Conservation (phyloP, 148 eudicot genomes). For the Talinum fruticosum region DNA sequence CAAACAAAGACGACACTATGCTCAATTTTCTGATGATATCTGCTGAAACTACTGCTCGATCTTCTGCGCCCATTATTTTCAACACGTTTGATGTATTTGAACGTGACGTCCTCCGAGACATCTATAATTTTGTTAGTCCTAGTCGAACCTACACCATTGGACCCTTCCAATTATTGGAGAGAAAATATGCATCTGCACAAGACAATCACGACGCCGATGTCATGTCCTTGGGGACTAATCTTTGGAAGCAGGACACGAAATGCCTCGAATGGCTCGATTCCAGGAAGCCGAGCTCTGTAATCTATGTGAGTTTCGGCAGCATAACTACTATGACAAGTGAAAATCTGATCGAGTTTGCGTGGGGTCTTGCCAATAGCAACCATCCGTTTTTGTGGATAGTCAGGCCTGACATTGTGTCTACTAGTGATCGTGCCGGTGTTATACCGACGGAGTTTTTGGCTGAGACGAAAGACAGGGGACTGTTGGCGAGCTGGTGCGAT, state of each 20-base stretch:
- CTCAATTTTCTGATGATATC: not conserved
- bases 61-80: not conserved
- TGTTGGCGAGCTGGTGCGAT: constrained; percentile 26
- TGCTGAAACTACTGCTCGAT: not conserved
- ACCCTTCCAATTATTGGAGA: constrained; percentile 9
- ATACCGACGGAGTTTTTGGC: constrained; percentile 14
- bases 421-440: not conserved
- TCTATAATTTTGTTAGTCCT: not conserved
- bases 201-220: not conserved
- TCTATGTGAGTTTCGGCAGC: constrained; percentile 34
- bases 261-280: constrained; percentile 48
- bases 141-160: constrained; percentile 19
- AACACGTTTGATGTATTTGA: constrained; percentile 24
- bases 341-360: constrained; percentile 31
- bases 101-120: constrained; percentile 9
- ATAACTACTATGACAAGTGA: constrained; percentile 16
- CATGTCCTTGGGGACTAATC: constrained; percentile 21
- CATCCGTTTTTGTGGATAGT: constrained; percentile 32
- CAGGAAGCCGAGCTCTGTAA: constrained; percentile 26
- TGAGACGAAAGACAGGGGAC: constrained; percentile 24
- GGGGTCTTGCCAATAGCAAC: constrained; percentile 36
- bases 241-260: constrained; percentile 42
- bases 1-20: constrained; percentile 5
- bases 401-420: constrained; percentile 10
- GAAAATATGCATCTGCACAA: not conserved